These are phyloP conservation scores for Gyromitra esculenta DNA, from an alignment of 2,329 filamentous ascomycete species.

Conservation along the genomic window DNA sequence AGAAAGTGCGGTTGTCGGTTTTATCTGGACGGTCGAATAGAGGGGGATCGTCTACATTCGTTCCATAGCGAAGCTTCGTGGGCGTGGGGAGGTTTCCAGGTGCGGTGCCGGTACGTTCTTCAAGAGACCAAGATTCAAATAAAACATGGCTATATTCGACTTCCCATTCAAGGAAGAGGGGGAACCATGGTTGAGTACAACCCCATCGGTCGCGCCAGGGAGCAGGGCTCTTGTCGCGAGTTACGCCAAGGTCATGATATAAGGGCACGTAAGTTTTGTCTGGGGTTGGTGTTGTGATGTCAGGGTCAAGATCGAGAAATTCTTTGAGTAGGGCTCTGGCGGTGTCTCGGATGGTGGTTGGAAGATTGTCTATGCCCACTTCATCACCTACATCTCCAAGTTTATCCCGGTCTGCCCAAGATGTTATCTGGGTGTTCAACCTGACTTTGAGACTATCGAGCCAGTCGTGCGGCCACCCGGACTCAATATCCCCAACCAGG, in stretches of 20 bases:
- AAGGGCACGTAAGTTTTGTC: slow-evolving; percentile 30
- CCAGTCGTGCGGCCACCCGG: slow-evolving; percentile 62
- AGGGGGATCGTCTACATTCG: background rate
- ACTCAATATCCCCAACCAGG: slow-evolving; percentile 60
- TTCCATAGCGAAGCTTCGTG: slow-evolving; percentile 29
- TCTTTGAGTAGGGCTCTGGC: slow-evolving; percentile 29
- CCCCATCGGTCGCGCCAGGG: slow-evolving; percentile 59
- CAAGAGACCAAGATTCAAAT: slow-evolving; percentile 59
- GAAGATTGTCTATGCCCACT: background rate
- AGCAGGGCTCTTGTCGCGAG: background rate
- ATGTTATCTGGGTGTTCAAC: slow-evolving; percentile 51
- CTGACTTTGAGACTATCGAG: slow-evolving; percentile 57
- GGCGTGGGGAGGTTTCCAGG: background rate
- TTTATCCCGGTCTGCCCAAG: background rate
- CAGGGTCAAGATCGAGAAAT: slow-evolving; percentile 33
- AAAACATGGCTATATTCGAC: slow-evolving; percentile 62
- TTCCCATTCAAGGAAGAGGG: slow-evolving; percentile 64
- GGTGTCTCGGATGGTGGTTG: slow-evolving; percentile 12
- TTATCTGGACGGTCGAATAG: background rate
- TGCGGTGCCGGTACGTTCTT: slow-evolving; percentile 51
- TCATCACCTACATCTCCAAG: background rate
- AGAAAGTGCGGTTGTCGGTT: slow-evolving; percentile 58
- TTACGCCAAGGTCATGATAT: slow-evolving; percentile 55
- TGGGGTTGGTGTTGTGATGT: background rate
- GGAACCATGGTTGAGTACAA: slow-evolving; percentile 61